These are phyloP conservation scores for Cladophialophora bantiana DNA, from an alignment of 2,329 filamentous ascomycete species.

Conservation along the genomic window DNA sequence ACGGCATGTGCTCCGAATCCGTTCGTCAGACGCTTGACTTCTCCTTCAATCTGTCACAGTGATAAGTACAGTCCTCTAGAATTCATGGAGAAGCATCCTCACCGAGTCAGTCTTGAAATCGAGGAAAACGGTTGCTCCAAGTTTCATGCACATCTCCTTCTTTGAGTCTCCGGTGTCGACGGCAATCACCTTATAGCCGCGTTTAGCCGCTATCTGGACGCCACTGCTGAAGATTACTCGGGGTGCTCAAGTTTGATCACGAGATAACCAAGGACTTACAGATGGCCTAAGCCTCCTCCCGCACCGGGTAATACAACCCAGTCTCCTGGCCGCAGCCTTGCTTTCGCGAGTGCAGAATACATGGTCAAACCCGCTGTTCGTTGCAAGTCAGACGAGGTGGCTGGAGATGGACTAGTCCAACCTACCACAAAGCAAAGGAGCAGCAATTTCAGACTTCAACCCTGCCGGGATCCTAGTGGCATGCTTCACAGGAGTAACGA, in stretches of 20 bases:
- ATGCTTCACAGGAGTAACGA: slow-evolving; percentile 47
- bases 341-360: slow-evolving; percentile 51
- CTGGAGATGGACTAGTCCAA: neutral
- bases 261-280: slow-evolving; percentile 40
- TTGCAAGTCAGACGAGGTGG: neutral
- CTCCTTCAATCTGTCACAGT: slow-evolving; percentile 41
- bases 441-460: slow-evolving; percentile 45
- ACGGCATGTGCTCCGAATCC: slow-evolving; percentile 54
- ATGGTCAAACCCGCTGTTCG: slow-evolving; percentile 45
- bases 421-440: slow-evolving; percentile 48
- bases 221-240: slow-evolving; percentile 40
- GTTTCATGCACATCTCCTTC: slow-evolving; percentile 44
- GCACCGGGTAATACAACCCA: slow-evolving; percentile 49
- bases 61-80: neutral
- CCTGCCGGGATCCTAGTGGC: slow-evolving; percentile 47
- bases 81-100: neutral
- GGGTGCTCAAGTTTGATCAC: neutral
- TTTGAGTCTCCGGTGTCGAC: slow-evolving; percentile 50
- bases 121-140: slow-evolving; percentile 46
- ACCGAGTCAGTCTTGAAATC: slow-evolving; percentile 49
- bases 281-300: slow-evolving; percentile 50
- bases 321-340: slow-evolving; percentile 46
- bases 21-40: slow-evolving; percentile 50
- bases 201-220: slow-evolving; percentile 48
- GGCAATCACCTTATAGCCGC: slow-evolving; percentile 48